Base-by-base conservation (phyloP, 2,329 filamentous ascomycete species). In the Thelonectria discophora region DNA sequence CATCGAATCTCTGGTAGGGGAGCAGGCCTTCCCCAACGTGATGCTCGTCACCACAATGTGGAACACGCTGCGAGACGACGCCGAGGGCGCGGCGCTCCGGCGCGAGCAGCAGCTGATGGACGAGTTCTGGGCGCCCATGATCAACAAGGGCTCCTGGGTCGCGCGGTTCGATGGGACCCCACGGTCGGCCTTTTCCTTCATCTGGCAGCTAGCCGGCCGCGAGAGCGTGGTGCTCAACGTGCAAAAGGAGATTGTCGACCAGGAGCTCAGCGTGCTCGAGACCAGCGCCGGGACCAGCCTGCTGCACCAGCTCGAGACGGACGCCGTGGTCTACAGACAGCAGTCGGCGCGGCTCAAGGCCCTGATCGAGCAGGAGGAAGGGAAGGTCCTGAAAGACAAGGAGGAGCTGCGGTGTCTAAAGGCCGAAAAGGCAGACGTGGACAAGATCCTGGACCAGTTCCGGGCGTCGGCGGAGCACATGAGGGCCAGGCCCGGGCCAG, bases 1-100 rank as follows among this genome's bases (percentile, higher is more conserved):
- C 4, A 45, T 60, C 20, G 37, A 50, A 47, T 30, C 27, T 8
- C 42, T 60, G 12, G 32, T 54, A 10, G 58, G 58, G 21, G 58
- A 52, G 5, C 37, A 60, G 18, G 51, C 49, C 1, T 27, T 60
- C 9, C 15, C 37, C 17, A 55, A 55, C n/a, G 24, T 60, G 24
- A 49, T 60, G n/a, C 46, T 60, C 37, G 58, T 50, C 39, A 60
- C 58, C 3, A 60, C 51, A 5, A 60, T 60, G 58, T 60, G 58
- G 58, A 51, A 58, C 24, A 34, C 34, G 55, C 7, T 40, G 10
- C 39, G 49, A 12, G 43, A 42, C 3, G 34, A 60, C 45, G 21
- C 58, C 15, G 20, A 17, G 8, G 47, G 18, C 11, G 13, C 17
- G 6, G 60, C 55, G 10, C 17, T 54, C 1, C 50, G 46, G 18